Evolutionary conservation across 2,329 filamentous ascomycete genomes (phyloP).

Genomic region (Colletotrichum kahawae): DNA sequence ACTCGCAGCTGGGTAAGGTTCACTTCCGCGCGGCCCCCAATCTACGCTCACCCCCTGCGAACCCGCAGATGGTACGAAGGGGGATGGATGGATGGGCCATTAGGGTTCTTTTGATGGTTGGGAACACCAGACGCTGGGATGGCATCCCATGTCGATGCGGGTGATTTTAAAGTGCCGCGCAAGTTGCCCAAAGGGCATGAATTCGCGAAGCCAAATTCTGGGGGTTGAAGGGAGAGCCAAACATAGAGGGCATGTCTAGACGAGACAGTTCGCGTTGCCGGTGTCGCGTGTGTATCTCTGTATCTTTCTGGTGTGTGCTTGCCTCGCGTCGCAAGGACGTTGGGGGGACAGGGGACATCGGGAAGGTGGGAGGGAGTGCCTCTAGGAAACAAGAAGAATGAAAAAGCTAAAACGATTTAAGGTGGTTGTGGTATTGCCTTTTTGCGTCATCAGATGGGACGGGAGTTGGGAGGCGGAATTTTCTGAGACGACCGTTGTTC

Average conservation of each 20-base stretch:
- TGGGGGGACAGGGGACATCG: neutral
- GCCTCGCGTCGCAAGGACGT: neutral
- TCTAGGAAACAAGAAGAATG: neutral
- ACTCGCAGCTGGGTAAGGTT: neutral
- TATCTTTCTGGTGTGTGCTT: neutral
- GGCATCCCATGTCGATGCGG: conserved; percentile 1
- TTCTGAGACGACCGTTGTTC: conserved; percentile 17
- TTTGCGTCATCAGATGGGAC: conserved; percentile 16
- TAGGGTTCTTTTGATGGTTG: neutral
- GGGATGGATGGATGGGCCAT: neutral
- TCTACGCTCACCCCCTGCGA: neutral
- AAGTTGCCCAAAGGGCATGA: conserved; percentile 5
- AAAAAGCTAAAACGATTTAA: conserved; percentile 10
- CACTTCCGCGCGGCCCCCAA: neutral
- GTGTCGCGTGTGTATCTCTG: neutral
- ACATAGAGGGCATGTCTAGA: conserved; percentile 16
- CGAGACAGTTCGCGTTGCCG: conserved; percentile 9
- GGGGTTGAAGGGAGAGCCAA: neutral
- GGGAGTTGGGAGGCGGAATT: neutral
- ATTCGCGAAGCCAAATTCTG: neutral
- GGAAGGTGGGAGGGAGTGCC: neutral
- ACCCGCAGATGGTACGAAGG: too few relatives aligned
- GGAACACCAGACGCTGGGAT: neutral
- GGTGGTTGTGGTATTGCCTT: neutral
- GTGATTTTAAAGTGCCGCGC: conserved; percentile 5